Conservation (phyloP, 805 yeast genomes). For the Myxozyma lipomycoides region DNA sequence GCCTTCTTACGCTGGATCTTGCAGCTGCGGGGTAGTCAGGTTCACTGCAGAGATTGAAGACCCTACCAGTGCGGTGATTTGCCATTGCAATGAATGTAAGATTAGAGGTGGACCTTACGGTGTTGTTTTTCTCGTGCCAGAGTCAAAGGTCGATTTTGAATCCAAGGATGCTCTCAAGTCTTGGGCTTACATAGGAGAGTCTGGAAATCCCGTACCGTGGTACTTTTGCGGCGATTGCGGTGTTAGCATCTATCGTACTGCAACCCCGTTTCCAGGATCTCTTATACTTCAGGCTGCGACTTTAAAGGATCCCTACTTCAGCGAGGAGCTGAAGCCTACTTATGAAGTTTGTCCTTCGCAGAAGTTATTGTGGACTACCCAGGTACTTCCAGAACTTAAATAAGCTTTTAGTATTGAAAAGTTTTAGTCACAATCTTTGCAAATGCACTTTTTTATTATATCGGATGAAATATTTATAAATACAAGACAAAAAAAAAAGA, state of each 20-base stretch:
- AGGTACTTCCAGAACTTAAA: not conserved
- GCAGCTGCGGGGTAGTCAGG: conserved; percentile 15
- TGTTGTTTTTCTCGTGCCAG: conserved; percentile 6
- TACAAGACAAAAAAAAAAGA: not conserved
- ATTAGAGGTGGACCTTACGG: conserved; percentile 12
- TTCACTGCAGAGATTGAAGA: conserved; percentile 9
- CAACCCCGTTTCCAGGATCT: conserved; percentile 1
- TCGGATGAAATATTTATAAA: not conserved
- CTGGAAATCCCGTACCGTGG: conserved; percentile 18
- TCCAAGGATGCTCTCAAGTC: conserved; percentile 5
- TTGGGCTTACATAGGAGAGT: conserved; percentile 19
- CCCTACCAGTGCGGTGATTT: conserved; percentile 8
- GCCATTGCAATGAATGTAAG: conserved; percentile 22
- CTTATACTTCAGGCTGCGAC: conserved; percentile 7
- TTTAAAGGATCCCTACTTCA: conserved; percentile 4
- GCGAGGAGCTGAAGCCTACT: conserved; percentile 8
- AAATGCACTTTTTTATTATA: not conserved
- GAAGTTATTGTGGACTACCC: conserved; percentile 6
- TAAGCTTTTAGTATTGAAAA: not conserved
- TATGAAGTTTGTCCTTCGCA: not conserved
- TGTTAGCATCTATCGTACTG: conserved; percentile 10
- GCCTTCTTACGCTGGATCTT: conserved; percentile 10
- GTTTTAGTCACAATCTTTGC: not conserved
- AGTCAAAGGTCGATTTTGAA: conserved; percentile 5
- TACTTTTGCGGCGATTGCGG: conserved; percentile 17